Conservation (phyloP, 2,329 filamentous ascomycete species). For the Gyromitra esculenta region DNA sequence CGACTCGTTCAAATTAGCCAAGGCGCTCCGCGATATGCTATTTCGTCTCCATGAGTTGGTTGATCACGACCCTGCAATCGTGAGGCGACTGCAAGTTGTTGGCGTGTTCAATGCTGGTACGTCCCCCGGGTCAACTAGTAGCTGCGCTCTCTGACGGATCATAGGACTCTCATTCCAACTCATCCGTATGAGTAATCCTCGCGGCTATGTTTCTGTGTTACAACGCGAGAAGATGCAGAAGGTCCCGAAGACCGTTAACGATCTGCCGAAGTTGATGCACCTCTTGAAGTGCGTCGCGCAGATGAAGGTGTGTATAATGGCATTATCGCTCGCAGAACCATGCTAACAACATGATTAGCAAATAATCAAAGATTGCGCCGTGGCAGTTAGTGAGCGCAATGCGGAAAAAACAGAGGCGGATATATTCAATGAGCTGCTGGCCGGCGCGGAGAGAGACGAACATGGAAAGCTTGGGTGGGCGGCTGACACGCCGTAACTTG, state of each 20-base stretch:
- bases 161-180: conserved; percentile 43
- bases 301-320: conserved; percentile 34
- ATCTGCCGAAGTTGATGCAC: conserved; percentile 27
- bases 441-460: not conserved
- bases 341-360: conserved; percentile 21
- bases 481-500: conserved; percentile 34
- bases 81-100: conserved; percentile 43
- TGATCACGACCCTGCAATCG: conserved; percentile 21
- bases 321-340: not conserved
- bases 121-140: not conserved
- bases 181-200: conserved; percentile 40
- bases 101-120: conserved; percentile 49
- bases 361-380: conserved; percentile 37
- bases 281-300: conserved; percentile 33
- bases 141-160: not conserved
- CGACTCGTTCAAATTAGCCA: conserved; percentile 43
- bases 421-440: conserved; percentile 32
- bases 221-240: conserved; percentile 35
- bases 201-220: conserved; percentile 30
- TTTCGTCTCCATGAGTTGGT: conserved; percentile 39
- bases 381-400: conserved; percentile 25
- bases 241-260: conserved; percentile 33
- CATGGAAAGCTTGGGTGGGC: conserved; percentile 40
- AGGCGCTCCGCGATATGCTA: conserved; percentile 48
- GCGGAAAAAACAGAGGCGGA: conserved; percentile 32